Base-by-base conservation (phyloP, 257 asterid species). In the Solanum sejunctum region DNA sequence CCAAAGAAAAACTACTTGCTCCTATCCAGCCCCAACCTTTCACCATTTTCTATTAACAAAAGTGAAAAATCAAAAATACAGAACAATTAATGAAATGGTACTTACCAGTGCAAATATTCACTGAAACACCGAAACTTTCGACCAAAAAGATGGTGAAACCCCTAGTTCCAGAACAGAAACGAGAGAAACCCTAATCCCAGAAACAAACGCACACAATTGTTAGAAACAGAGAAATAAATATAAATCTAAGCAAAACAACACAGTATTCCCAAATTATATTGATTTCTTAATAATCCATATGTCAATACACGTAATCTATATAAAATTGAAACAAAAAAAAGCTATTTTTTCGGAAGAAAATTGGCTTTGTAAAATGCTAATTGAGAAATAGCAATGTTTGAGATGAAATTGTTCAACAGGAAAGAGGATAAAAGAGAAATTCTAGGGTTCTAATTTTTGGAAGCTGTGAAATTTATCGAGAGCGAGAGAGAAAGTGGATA, bases 151-250 rank as follows among this genome's bases (percentile, higher is more conserved):
- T 70, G 54, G 54, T 41, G 79, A 39, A 70, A 70, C 18, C 79
- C 79, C 79, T 70, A 70, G 26, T 70, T 70, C 79, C 79, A 41
- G 17, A 70, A 70, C 17, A 70, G 79, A 66, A 71, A 71, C 28
- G 80, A 41, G 80, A 41, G 77, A 73, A 81, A 70, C 85, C 88
- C 88, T 81, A 81, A 47, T 81, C 47, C 54, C 72, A 69, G 77
- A 85, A 64, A 39, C 52, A 80, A 73, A 80, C 18, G 52, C 79
- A 41, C 79, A 70, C 77, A 70, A 70, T 18, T 18, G 79, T 70
- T 70, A 70, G 79, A 70, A 63, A 41, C 54, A 70, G 32, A 70
- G 41, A 70, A 70, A 41, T 70, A 18, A 17, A 70, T 41, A 70
- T 10, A 70, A 41, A 70, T 70, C 54, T 41, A 70, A 61, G 6